A percentile compares a stretch with the other conserved stretches of the same genome.
Conservation (phyloP, 106 monocot species). For the Dactylorhiza incarnata region DNA sequence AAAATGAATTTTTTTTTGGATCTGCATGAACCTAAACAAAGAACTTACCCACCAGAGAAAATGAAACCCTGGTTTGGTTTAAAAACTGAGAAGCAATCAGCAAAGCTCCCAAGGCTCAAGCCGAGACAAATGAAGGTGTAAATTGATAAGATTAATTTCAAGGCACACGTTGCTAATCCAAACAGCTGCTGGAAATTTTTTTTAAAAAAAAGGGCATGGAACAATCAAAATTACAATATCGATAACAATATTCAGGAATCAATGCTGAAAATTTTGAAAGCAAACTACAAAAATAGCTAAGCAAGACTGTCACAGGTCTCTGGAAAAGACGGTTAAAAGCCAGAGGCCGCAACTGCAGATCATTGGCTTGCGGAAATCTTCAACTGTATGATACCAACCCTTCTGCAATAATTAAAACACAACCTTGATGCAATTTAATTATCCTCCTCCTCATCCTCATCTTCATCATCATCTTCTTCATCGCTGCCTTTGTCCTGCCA, state of each 20-base stretch:
- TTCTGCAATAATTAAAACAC: not conserved
- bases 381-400: not conserved
- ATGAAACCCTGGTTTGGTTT: too few species aligned
- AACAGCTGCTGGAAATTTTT: not conserved
- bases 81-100: too few species aligned
- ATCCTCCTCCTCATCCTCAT: not conserved
- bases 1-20: too few species aligned
- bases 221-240: too few species aligned
- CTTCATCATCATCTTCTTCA: not conserved
- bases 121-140: too few species aligned
- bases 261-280: not conserved
- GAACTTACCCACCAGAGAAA: too few species aligned
- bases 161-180: not conserved
- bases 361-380: not conserved
- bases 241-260: not conserved
- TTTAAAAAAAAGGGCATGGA: not conserved
- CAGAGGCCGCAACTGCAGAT: not conserved
- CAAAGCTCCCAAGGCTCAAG: too few species aligned
- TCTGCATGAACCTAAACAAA: too few species aligned
- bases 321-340: not conserved
- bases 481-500: conserved; percentile 1
- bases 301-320: not conserved
- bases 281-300: not conserved
- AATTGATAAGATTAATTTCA: too few species aligned
- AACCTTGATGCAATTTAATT: not conserved